A percentile compares a stretch with the other conserved stretches of the same genome.
phyloP scores from a whole-genome alignment of 2,329 filamentous ascomycete species.

The Clonostachys solani region DNA sequence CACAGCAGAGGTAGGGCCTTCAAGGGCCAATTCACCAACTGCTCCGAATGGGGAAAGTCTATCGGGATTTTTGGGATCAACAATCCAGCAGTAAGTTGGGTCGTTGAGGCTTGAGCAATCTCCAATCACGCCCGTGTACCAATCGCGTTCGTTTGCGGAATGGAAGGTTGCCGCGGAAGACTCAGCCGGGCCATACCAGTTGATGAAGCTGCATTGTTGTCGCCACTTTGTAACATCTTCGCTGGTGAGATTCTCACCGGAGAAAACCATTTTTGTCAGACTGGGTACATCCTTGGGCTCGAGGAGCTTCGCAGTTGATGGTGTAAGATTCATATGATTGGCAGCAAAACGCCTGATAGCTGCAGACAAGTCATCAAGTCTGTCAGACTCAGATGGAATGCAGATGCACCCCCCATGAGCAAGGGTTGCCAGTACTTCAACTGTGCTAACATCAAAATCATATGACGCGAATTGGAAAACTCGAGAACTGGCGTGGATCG shows the following conservation, averaged over 20 bases:
- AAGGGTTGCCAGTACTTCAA: conserved; percentile 5
- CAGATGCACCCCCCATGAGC: conserved; percentile 6
- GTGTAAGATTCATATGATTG: conserved; percentile 6
- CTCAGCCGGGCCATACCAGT: conserved; percentile 2
- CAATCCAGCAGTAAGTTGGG: too few relatives aligned
- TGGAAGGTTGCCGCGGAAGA: background rate
- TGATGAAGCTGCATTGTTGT: background rate
- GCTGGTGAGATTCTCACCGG: conserved; percentile 13
- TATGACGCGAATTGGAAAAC: conserved; percentile 39
- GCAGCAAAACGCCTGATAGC: conserved; percentile 6
- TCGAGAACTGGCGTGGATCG: conserved; percentile 13
- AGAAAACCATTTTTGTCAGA: conserved; percentile 10
- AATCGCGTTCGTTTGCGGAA: too few relatives aligned
- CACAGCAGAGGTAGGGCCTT: too few relatives aligned
- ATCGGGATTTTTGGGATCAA: too few relatives aligned
- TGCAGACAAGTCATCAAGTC: conserved; percentile 3
- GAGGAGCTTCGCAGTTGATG: conserved; percentile 12
- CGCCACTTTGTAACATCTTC: background rate
- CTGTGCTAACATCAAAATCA: conserved; percentile 6
- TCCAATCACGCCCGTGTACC: too few relatives aligned
- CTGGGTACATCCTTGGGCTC: conserved; percentile 9
- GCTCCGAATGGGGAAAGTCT: too few relatives aligned
- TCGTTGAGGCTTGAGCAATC: too few relatives aligned
- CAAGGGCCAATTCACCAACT: too few relatives aligned
- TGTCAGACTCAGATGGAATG: conserved; percentile 7